Percentiles rank a stretch among this genome's conserved stretches.
phyloP scores from a whole-genome alignment of 164 flowering plant species.

The Amborella trichopoda region DNA sequence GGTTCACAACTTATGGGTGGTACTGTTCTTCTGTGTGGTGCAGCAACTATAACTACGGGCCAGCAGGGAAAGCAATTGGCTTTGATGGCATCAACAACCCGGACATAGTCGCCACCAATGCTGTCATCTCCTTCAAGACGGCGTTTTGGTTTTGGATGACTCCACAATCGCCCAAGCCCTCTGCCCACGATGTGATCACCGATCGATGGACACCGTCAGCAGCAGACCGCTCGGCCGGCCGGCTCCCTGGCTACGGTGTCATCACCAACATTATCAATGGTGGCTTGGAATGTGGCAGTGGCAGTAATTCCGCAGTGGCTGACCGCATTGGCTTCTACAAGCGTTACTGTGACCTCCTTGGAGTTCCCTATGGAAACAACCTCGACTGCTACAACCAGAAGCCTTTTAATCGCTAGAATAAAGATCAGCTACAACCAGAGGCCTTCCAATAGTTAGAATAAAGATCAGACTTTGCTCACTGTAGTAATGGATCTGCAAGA shows the following conservation, averaged over 20 bases:
- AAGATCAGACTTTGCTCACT: too few species aligned
- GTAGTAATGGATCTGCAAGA: too few species aligned
- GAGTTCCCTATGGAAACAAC: constrained; percentile 1
- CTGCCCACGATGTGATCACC: constrained; percentile 29
- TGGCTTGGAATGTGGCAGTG: constrained; percentile 23
- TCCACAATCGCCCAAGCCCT: constrained; percentile 24
- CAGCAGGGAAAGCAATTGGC: constrained; percentile 17
- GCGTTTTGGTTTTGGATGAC: constrained; percentile 40
- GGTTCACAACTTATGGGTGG: too few species aligned
- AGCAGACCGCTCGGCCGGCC: constrained; percentile 16
- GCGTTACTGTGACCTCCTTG: constrained; percentile 4
- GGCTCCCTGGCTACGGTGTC: constrained; percentile 23
- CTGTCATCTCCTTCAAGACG: constrained; percentile 25
- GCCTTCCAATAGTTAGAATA: too few species aligned
- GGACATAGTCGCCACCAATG: constrained; percentile 20
- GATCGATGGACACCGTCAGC: constrained; percentile 24
- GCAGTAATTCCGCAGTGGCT: not conserved
- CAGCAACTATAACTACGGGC: constrained; percentile 33
- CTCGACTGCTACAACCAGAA: constrained; percentile 6
- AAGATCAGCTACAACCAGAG: too few species aligned
- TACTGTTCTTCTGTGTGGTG: too few species aligned
- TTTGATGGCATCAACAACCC: constrained; percentile 19
- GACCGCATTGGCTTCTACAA: constrained; percentile 5
- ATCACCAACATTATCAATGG: constrained; percentile 41
- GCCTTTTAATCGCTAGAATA: too few species aligned